Conservation (phyloP, 2,329 filamentous ascomycete species). For the Paecilomyces sp. region DNA sequence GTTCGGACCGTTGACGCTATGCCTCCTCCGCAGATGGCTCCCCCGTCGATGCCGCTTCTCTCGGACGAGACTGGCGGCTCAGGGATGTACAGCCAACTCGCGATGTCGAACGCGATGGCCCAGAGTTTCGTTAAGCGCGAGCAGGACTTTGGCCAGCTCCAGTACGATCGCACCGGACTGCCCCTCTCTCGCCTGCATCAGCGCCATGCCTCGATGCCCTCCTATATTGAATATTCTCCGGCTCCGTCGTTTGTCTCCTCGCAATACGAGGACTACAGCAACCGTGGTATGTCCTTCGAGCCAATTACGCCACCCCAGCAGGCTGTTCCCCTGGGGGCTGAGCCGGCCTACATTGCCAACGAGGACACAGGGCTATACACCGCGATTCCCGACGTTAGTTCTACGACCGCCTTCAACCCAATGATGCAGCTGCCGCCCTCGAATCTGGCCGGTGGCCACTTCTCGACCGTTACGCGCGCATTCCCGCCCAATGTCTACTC, state of each 20-base stretch:
- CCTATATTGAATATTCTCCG: constrained; percentile 96
- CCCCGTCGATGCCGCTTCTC: constrained; percentile 50
- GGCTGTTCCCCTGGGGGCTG: constrained; percentile 68
- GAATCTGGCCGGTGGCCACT: constrained; percentile 73
- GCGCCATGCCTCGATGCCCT: constrained; percentile 96
- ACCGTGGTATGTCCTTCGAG: constrained; percentile 91
- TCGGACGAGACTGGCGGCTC: constrained; percentile 58
- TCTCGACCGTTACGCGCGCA: constrained; percentile 60
- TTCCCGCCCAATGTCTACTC: constrained; percentile 79
- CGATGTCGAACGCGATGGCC: constrained; percentile 60
- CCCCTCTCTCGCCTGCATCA: constrained; percentile 78
- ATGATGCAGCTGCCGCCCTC: constrained; percentile 88
- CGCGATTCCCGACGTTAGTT: constrained; percentile 78
- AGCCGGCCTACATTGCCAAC: constrained; percentile 96
- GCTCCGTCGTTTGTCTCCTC: constrained; percentile 98
- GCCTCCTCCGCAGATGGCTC: constrained; percentile 83
- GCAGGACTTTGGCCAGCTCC: constrained; percentile 70
- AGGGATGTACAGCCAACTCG: constrained; percentile 66
- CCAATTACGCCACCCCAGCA: constrained; percentile 94
- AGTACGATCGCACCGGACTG: constrained; percentile 89
- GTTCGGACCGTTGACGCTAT: constrained; percentile 84
- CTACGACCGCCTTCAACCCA: constrained; percentile 68
- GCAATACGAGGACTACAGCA: constrained; percentile 96
- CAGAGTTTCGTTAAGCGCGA: constrained; percentile 80
- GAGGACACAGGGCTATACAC: constrained; percentile 96